Base-by-base conservation (phyloP, 2,329 filamentous ascomycete species). In the Zymoseptoria brevis region DNA sequence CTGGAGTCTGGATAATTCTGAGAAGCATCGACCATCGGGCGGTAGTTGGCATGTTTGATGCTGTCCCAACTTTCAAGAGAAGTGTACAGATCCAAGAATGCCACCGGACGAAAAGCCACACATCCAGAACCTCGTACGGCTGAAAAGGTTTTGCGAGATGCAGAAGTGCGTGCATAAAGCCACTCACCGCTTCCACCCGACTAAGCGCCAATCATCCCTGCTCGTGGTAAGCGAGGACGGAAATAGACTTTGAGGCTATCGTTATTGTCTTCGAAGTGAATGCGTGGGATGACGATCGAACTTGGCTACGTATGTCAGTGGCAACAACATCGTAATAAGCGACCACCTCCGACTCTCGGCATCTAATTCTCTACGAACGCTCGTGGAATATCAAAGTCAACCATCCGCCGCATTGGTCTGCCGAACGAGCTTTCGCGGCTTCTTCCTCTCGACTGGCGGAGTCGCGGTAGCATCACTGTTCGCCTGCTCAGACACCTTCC, bases 361-460 rank as follows among this genome's bases (percentile, higher is more conserved):
- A n/a, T n/a, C 35, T n/a, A 7, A 45, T 7, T 7, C 16, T 45
- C 13, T 4, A 16, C 11, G 6, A 5, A 16, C 2, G 13, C 13
- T n/a, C 3, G 35, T 45, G 13, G 16, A 45, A 6, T 3, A 45
- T 45, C 1, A 45, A 45, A 45, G 6, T 45, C 35, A 45, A n/a
- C 35, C 13, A n/a, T 45, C 35, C 35, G 35, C 35, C 13, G 35
- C 35, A 13, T 45, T 45, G 35, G 13, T 45, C 35, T 45, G 35
- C 4, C 35, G 35, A 16, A 45, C 35, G 1, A 71, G 55, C 57
- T 71, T 71, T 49, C 66, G 58, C 35, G 68, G 68, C 61, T 71
- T 71, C 63, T 70, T 71, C 62, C 62, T 71, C 62, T 70, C 68
- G 3, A 54, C 64, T 24, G 66, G 61, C 56, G 59, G 29, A 19